Base-by-base conservation (phyloP, 305 asterid species). In the Stenogyne calaminthoides region DNA sequence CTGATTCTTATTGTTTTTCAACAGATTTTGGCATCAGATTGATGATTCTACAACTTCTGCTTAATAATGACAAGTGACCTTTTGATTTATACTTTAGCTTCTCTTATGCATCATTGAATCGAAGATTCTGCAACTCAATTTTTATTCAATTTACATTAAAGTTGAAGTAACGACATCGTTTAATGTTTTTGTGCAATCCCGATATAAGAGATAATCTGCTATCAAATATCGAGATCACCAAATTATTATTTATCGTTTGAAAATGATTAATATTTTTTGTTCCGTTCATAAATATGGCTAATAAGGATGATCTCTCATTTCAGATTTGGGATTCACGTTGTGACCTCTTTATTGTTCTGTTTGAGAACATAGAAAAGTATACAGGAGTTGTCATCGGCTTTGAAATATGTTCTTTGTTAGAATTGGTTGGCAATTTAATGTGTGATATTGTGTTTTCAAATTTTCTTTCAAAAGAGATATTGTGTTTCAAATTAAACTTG, bases 1-100 rank as follows among this genome's bases (percentile, higher is more conserved):
- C 95, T 14, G 97, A 92, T 77, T 74, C 85, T 22, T 88, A 82
- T 88, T 92, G 95, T 82, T 92, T 73, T 81, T 40, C 76, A 92
- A 92, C 77, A 76, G 96, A 56, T 25, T 22, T 37, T 90, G 92
- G 93, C 76, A 80, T 69, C 85, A 76, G 5, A 54, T 82, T 16
- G 88, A 88, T 74, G 93, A 88, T 61, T 88, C 83, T 44, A 74
- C 81, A 0, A 58, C 81, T 56, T 40, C 80, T 59, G 67, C 77
- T 70, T 62, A 56, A 10, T 70, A 76, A 18, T 73, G 71, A 74
- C 59, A n/a, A 36, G 0, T 64, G 7, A 6, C n/a, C 14, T n/a
- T 20, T 55, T 9, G 18, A 1, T 14, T 15, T 12, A n/a, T 56
- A 14, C 37, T 39, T 29, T 65, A 5, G 1, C 4, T 44, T 44